Percentiles rank a stretch among this genome's conserved stretches.
phyloP scores from a whole-genome alignment of 768 basidiomycete genomes.

The Cystofilobasidium ferigula region DNA sequence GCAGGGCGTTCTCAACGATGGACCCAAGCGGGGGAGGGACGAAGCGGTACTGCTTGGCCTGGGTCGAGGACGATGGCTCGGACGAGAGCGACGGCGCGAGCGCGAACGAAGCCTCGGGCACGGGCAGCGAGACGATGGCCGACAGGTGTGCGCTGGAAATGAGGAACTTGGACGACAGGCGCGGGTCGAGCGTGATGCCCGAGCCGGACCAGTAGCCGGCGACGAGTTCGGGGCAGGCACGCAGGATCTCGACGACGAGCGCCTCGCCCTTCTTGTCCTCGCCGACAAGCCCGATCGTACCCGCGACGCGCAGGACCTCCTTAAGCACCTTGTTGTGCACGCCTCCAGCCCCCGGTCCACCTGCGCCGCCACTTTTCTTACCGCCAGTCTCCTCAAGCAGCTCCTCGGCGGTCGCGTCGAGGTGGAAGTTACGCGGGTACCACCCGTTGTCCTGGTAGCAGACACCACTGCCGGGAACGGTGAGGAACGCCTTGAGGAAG shows the following conservation, averaged over 20 bases:
- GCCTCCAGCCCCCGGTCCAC: slow-evolving; percentile 35
- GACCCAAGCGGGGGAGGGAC: slow-evolving; percentile 60
- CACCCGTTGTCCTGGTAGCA: slow-evolving; percentile 84
- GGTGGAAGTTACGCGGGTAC: slow-evolving; percentile 61
- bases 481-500: slow-evolving; percentile 73
- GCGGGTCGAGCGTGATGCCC: slow-evolving; percentile 66
- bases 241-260: slow-evolving; percentile 65
- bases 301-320: slow-evolving; percentile 56
- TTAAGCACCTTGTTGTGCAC: slow-evolving; percentile 68
- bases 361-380: slow-evolving; percentile 27
- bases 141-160: slow-evolving; percentile 70
- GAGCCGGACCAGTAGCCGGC: slow-evolving; percentile 65
- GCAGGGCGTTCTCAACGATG: slow-evolving; percentile 69
- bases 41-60: slow-evolving; percentile 45
- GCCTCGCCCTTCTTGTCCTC: slow-evolving; percentile 68
- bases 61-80: slow-evolving; percentile 30
- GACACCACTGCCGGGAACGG: slow-evolving; percentile 66
- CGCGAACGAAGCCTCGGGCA: slow-evolving; percentile 56
- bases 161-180: slow-evolving; percentile 72
- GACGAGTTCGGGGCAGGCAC: slow-evolving; percentile 75
- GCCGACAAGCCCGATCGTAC: slow-evolving; percentile 61
- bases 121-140: slow-evolving; percentile 64
- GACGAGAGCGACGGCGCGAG: slow-evolving; percentile 37
- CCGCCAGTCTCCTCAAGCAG: slow-evolving; percentile 38
- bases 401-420: slow-evolving; percentile 36